Percentiles rank a stretch among this genome's conserved stretches.
Conservation (phyloP, 1,139 yeast species). For the Hemisphaericaspora xylofermentans region DNA sequence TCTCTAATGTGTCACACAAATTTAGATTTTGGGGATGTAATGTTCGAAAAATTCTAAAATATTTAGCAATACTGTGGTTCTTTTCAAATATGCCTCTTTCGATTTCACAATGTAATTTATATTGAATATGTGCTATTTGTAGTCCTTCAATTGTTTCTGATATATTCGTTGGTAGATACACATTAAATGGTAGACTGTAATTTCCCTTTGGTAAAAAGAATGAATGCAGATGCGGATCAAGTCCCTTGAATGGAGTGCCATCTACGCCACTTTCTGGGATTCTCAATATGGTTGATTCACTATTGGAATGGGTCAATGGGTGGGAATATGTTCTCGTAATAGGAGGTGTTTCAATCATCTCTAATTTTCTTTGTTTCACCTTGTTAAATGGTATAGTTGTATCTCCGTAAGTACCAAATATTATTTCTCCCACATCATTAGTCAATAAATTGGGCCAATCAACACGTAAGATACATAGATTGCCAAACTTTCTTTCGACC, state of each 20-base stretch:
- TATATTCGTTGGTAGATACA: conserved; percentile 55
- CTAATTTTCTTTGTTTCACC: conserved; percentile 6
- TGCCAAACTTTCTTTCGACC: conserved; percentile 50
- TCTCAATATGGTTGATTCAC: conserved; percentile 15
- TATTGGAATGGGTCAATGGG: conserved; percentile 10
- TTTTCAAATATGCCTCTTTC: conserved; percentile 54
- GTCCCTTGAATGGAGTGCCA: conserved; percentile 43
- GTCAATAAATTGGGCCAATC: conserved; percentile 61
- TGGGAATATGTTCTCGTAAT: conserved; percentile 20
- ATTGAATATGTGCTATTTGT: conserved; percentile 53
- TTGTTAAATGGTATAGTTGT: conserved; percentile 20
- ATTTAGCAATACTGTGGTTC: conserved; percentile 33
- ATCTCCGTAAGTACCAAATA: conserved; percentile 45
- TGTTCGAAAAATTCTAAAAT: conserved; percentile 46
- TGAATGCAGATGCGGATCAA: conserved; percentile 24
- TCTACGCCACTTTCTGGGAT: conserved; percentile 42
- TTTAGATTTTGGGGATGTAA: conserved; percentile 51
- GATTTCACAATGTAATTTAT: conserved; percentile 53
- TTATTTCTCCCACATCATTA: conserved; percentile 43
- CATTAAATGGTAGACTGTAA: conserved; percentile 62
- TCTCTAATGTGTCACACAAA: conserved; percentile 54
- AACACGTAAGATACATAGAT: conserved; percentile 48
- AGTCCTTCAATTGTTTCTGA: conserved; percentile 72
- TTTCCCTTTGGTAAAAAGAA: conserved; percentile 62
- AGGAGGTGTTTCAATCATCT: conserved; percentile 6